These are phyloP conservation scores for Thalassiosira profunda DNA, from an alignment of 108 stramenopile genomes.

Conservation along the genomic window DNA sequence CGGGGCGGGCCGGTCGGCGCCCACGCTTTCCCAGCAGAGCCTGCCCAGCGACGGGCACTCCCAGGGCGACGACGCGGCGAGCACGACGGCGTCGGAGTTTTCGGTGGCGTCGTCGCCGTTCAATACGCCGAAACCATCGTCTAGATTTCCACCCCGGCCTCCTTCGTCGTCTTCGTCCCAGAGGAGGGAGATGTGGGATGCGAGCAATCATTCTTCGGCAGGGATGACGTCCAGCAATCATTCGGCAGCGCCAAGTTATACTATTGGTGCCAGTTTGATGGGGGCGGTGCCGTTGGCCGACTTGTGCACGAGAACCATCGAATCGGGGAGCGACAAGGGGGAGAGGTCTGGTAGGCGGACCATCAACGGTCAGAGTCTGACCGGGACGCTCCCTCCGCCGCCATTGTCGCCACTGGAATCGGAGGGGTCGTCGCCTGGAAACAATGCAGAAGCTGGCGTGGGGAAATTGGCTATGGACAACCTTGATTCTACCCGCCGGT, in stretches of 20 bases:
- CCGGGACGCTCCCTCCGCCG: slow-evolving; percentile 7
- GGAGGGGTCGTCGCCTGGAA: slow-evolving; percentile 8
- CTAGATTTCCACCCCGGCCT: slow-evolving; percentile 24
- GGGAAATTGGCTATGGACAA: too few relatives aligned
- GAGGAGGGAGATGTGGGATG: background rate
- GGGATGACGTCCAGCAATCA: background rate
- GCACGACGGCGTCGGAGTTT: slow-evolving; percentile 19
- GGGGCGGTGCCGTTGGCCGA: slow-evolving; percentile 36
- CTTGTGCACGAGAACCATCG: slow-evolving; percentile 39
- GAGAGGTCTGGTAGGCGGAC: background rate
- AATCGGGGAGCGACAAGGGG: slow-evolving; percentile 13
- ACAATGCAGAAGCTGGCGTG: background rate
- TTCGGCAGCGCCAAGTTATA: background rate
- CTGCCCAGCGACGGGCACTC: too few relatives aligned
- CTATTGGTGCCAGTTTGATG: slow-evolving; percentile 39
- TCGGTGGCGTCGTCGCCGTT: slow-evolving; percentile 8
- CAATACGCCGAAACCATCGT: slow-evolving; percentile 8
- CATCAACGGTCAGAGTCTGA: background rate
- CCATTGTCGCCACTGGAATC: slow-evolving; percentile 21
- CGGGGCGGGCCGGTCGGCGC: too few relatives aligned
- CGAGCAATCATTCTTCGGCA: background rate
- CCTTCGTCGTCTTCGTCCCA: background rate
- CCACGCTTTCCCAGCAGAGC: too few relatives aligned
- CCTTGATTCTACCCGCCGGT: background rate
- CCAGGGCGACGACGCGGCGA: slow-evolving; percentile 14